Evolutionary conservation across 371 early-diverging fungal genomes (phyloP), one percentile per base, ranked within the genome.

Genomic region (Rhizopus arrhizus): DNA sequence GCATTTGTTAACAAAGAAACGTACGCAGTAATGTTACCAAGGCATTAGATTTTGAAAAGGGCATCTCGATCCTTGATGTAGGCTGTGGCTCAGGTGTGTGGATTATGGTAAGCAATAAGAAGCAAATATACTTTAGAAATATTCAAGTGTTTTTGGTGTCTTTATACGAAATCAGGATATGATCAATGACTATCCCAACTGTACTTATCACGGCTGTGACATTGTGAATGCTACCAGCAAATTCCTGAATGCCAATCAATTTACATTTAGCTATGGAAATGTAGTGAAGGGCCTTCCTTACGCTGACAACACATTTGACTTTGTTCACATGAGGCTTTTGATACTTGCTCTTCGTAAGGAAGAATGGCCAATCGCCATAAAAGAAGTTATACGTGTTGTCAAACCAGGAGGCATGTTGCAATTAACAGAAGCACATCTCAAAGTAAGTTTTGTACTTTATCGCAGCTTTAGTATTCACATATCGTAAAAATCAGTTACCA

Each of bases 61-160:
- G 59, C n/a, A 62, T 64, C 5, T 64, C 66, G 41, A 65, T 74
- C 5, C 48, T 77, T 3, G 77, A 77, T 45, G 68, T 77, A 29
- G 77, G 77, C 2, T 66, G 70, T 70, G 77, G 77, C 16, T 59
- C 74, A 16, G 74, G 77, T 32, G 74, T 74, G 28, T 77, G 77
- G 33, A 32, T 56, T 16, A 62, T 49, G 66, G 66, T 66, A 61
- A 50, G 11, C 12, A 2, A 35, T 38, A 34, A 49, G 10, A 46
- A 34, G 15, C 45, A 36, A 43, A 3, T 31, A 33, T 5, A 16
- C 22, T 1, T 22, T 22, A 2, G 22, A 2, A 2, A 22, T 22
- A 22, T 22, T 22, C 22, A 22, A 22, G 22, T 22, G 2, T 22
- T 22, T 22, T 11, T 32, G 6, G 33, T 10, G 16, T 31, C 43